phyloP scores from a whole-genome alignment of 108 stramenopile species.

The Mediolabrus comicus region DNA sequence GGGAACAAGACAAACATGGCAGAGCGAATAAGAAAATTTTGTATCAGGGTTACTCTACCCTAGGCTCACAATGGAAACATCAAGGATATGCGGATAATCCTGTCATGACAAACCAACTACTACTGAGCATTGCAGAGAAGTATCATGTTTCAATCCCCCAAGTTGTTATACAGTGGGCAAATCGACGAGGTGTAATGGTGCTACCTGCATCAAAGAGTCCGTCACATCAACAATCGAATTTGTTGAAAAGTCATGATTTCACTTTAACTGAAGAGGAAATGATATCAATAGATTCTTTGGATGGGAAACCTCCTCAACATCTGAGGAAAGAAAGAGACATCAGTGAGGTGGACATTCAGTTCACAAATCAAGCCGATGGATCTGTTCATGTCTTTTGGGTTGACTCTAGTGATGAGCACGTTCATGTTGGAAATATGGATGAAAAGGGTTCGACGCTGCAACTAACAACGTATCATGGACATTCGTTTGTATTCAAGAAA shows the following conservation, averaged over 20 bases:
- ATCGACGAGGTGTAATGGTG: slow-evolving; percentile 51
- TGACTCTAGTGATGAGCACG: slow-evolving; percentile 8
- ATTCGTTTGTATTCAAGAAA: slow-evolving; percentile 50
- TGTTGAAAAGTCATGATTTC: slow-evolving; percentile 46
- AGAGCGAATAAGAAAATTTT: slow-evolving; percentile 28
- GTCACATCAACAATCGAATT: slow-evolving; percentile 39
- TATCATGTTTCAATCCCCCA: slow-evolving; percentile 44
- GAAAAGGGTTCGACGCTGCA: slow-evolving; percentile 13
- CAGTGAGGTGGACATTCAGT: slow-evolving; percentile 29
- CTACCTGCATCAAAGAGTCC: slow-evolving; percentile 53
- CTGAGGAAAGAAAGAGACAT: slow-evolving; percentile 3
- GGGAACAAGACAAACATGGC: slow-evolving; percentile 15
- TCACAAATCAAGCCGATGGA: slow-evolving; percentile 28
- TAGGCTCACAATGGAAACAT: slow-evolving; percentile 60
- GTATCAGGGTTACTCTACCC: slow-evolving; percentile 55
- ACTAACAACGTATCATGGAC: slow-evolving; percentile 58
- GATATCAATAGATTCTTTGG: slow-evolving; percentile 40
- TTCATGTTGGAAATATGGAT: slow-evolving; percentile 47
- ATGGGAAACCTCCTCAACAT: slow-evolving; percentile 41
- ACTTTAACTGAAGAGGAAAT: slow-evolving; percentile 42
- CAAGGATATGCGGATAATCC: slow-evolving; percentile 46
- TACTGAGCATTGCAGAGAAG: slow-evolving; percentile 37
- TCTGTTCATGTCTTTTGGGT: slow-evolving; percentile 51
- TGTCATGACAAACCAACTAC: slow-evolving; percentile 38
- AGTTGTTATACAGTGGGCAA: slow-evolving; percentile 63